These are phyloP conservation scores for Tolypocladium album DNA, from an alignment of 2,329 filamentous ascomycete species.

Conservation along the genomic window DNA sequence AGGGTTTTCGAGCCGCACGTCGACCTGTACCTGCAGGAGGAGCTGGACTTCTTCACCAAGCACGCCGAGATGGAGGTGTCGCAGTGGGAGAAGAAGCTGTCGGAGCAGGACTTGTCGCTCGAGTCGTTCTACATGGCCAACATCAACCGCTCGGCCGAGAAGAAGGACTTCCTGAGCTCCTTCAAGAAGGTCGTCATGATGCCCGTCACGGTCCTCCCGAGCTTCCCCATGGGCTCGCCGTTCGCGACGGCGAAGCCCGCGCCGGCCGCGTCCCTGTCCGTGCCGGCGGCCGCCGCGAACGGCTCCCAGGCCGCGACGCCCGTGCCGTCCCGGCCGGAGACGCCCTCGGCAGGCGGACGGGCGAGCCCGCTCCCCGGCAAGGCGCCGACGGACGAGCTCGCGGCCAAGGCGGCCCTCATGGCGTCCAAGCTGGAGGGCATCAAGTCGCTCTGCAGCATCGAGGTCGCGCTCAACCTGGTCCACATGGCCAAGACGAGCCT, in stretches of 20 bases:
- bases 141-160: constrained; percentile 87
- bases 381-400: constrained; percentile 80
- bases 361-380: constrained; percentile 40
- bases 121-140: constrained; percentile 96
- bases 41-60: constrained; percentile 74
- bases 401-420: constrained; percentile 97
- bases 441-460: constrained; percentile 89
- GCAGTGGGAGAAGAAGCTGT: constrained; percentile 84
- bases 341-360: constrained; percentile 30
- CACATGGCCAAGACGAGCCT: constrained; percentile 81
- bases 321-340: constrained; percentile 36
- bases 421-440: constrained; percentile 90
- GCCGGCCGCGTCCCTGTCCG: background rate
- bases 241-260: constrained; percentile 37
- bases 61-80: constrained; percentile 67
- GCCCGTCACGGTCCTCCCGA: constrained; percentile 83
- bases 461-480: constrained; percentile 82
- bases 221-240: constrained; percentile 47
- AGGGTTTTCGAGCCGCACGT: constrained; percentile 83
- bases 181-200: constrained; percentile 99
- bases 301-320: constrained; percentile 18
- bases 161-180: constrained; percentile 89
- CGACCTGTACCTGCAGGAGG: constrained; percentile 87
- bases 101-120: constrained; percentile 78
- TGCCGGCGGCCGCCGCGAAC: constrained; percentile 10